Conservation (phyloP, 208 protist genomes). For the Acanthamoeba sp. region DNA sequence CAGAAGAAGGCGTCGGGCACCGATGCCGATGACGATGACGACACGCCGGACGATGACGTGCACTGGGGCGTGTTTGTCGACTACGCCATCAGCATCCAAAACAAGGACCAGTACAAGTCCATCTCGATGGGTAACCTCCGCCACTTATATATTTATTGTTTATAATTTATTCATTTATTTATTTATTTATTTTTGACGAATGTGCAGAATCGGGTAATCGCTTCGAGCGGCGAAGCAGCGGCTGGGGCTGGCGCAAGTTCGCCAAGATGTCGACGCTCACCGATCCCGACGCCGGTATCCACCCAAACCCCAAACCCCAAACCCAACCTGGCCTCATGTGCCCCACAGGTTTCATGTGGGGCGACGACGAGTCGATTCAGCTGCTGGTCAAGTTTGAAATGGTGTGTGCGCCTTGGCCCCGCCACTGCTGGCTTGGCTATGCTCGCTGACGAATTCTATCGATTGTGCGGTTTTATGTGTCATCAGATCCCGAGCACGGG, state of each 20-base stretch:
- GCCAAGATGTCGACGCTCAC: constrained; percentile 24
- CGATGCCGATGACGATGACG: neutral
- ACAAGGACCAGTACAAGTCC: constrained; percentile 45
- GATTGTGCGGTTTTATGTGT: neutral
- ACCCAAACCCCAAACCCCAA: neutral
- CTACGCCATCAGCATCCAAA: constrained; percentile 48
- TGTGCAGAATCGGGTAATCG: constrained; percentile 13
- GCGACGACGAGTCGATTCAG: constrained; percentile 41
- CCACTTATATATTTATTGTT: neutral
- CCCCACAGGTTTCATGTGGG: constrained; percentile 30
- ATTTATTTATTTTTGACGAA: neutral
- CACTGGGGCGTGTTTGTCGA: constrained; percentile 60
- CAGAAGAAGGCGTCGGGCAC: neutral
- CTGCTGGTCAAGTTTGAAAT: constrained; percentile 57
- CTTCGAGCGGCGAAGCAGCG: constrained; percentile 12
- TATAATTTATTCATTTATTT: neutral
- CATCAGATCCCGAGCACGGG: constrained; percentile 10
- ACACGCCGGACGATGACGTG: neutral
- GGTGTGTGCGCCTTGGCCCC: no score
- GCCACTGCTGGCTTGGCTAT: neutral
- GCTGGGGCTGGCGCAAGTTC: constrained; percentile 64
- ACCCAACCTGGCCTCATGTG: neutral
- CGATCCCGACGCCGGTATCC: constrained; percentile 28
- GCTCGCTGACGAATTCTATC: neutral
- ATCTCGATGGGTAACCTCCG: constrained; percentile 6